Base-by-base conservation (phyloP, 148 eudicot genomes). In the Cornus suecica region DNA sequence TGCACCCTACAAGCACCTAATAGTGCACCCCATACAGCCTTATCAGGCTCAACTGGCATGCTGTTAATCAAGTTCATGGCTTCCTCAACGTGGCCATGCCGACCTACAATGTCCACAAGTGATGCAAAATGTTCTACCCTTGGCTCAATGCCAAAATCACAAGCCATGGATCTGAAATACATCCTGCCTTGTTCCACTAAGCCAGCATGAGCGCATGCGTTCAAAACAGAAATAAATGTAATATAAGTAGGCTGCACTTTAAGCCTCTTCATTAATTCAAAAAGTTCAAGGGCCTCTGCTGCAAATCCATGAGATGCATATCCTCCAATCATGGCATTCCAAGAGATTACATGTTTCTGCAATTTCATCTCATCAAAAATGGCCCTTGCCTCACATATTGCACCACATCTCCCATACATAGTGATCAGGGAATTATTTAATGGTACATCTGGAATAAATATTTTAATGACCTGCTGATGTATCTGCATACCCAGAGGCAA, bases 341-440 rank as follows among this genome's bases (percentile, higher is more conserved):
- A 88, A 56, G 87, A 77, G 5, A 88, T 84, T 45, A 86, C 88
- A 78, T 85, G 80, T 70, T 76, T 84, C 66, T 70, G 61, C 28
- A 41, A 45, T 52, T 73, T 85, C 84, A 84, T 83, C 69, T 80
- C 85, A 70, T 85, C 83, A 78, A 88, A 88, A 62, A 85, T 68
- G 60, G 75, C 37, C 66, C 74, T 81, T 4, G 87, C 88, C 72
- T 81, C 85, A 31, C 24, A 11, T 68, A 85, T 79, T 18, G 87
- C 91, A 65, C 88, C 91, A 79, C 91, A 88, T 66, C 87, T 85
- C 51, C 88, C 84, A 71, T 88, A 88, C 91, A 88, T 88, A 10
- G 88, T 83, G 68, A 88, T 80, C 66, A 88, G 82, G 64, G 91
- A 80, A 72, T 88, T 88, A 70, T 83, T 83, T 66, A 80, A 75